A percentile compares a stretch with the other conserved stretches of the same genome.
phyloP scores from a whole-genome alignment of 73 alveolate genomes.

The Tetrahymena borealis region DNA sequence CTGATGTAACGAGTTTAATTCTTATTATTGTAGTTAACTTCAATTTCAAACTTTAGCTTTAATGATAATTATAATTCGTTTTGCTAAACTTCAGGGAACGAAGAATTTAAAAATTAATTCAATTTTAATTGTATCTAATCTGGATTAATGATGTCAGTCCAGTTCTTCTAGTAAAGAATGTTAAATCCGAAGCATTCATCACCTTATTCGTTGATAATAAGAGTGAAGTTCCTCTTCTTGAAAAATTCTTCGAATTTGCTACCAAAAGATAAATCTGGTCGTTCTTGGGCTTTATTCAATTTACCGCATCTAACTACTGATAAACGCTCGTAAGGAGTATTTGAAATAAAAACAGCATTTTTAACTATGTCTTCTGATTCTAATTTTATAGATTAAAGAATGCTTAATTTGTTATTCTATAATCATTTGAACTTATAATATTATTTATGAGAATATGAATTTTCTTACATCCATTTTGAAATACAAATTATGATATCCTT shows the following conservation, averaged over 20 bases:
- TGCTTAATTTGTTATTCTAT: not conserved
- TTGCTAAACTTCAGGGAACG: not conserved
- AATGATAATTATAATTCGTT: not conserved
- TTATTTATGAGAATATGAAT: not conserved
- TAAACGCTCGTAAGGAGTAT: not conserved
- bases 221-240: not conserved
- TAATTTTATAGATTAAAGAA: not conserved
- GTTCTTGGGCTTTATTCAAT: not conserved
- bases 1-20: not conserved
- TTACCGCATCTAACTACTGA: not conserved
- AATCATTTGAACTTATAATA: not conserved
- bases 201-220: not conserved
- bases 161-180: not conserved
- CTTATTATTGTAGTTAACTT: not conserved
- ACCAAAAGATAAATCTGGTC: not conserved
- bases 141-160: not conserved
- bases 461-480: not conserved
- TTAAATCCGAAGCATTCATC: not conserved
- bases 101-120: not conserved
- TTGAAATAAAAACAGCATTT: not conserved
- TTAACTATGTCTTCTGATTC: not conserved
- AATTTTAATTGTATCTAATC: not conserved
- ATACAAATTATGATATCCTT: not conserved
- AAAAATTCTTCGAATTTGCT: not conserved
- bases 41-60: not conserved